Percentiles rank a stretch among this genome's conserved stretches.
Evolutionary conservation across 2,329 filamentous ascomycete species (phyloP).

Genomic region (Aspergillus hortae): DNA sequence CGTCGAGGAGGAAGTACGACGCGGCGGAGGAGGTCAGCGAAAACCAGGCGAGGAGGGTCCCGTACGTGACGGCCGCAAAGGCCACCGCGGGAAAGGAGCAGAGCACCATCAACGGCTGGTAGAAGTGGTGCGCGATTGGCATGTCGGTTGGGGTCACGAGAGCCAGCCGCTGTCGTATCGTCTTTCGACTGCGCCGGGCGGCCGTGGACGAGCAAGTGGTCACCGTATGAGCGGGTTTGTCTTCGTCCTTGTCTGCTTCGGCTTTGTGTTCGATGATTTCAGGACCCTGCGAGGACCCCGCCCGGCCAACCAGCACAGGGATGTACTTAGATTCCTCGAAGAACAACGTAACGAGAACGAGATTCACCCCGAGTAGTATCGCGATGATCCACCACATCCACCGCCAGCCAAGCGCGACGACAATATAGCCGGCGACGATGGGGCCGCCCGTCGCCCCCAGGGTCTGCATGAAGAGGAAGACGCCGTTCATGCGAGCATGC

Average conservation of each 20-base stretch:
- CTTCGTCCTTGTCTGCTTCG: neutral
- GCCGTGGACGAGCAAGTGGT: neutral
- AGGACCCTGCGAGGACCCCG: neutral
- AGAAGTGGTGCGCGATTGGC: constrained; percentile 22
- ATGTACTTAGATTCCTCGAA: constrained; percentile 42
- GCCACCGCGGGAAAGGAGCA: constrained; percentile 48
- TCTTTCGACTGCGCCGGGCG: constrained; percentile 3
- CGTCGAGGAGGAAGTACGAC: constrained; percentile 33
- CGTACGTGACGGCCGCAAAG: constrained; percentile 39
- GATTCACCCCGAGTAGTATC: constrained; percentile 37
- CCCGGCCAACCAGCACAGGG: constrained; percentile 12
- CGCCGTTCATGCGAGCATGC: constrained; percentile 45
- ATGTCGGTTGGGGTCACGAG: constrained; percentile 18
- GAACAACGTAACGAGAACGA: constrained; percentile 42
- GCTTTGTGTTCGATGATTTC: neutral
- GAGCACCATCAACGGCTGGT: constrained; percentile 28
- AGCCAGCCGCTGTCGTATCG: constrained; percentile 44
- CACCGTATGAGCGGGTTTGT: neutral
- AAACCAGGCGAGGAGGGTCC: constrained; percentile 35
- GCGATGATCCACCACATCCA: constrained; percentile 49
- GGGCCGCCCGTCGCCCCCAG: constrained; percentile 36
- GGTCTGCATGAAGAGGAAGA: constrained; percentile 39
- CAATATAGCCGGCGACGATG: constrained; percentile 30
- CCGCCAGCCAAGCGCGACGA: constrained; percentile 44
- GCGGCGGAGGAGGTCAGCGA: constrained; percentile 35